Base-by-base conservation (phyloP, 768 basidiomycete genomes). In the Ephemerocybe angulata region DNA sequence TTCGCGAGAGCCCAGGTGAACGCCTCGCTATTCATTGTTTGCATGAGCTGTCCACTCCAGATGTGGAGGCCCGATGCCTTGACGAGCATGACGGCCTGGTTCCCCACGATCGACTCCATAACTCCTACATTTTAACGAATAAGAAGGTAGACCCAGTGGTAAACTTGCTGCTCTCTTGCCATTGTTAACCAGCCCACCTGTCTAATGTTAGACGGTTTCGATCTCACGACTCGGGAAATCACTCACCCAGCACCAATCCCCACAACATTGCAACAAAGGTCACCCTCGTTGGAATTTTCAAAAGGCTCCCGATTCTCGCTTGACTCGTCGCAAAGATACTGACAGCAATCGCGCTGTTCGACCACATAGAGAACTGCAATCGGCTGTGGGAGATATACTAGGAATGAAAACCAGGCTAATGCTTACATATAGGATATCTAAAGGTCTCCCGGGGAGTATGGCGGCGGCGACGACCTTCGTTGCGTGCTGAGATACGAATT, bases 231-330 rank as follows among this genome's bases (percentile, higher is more conserved):
- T 13, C 25, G 35, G 29, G 50, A 19, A 12, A 41, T 38, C 6
- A 58, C 63, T 44, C 50, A 74, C 76, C 84, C 52, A 87, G 71
- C 42, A 87, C 74, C 0, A 85, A 84, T 3, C 84, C 84, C 75
- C 79, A 79, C n/a, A 85, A 71, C 61, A 87, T 86, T 6, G 83
- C 82, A 10, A 81, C 63, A 66, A 87, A 85, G 69, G 85, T 82
- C 35, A 78, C 75, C 13, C 85, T 82, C 22, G 86, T 84, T 25
- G 87, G 85, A 40, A 88, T 78, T 66, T 87, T 86, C 1, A 80
- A 68, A 64, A 84, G 83, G 66, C 88, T 85, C 22, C 84, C 87
- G 60, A 89, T 78, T 70, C 91, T 92, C 57, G 90, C 70, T 63
- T 87, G 84, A 31, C 72, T 70, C 1, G 83, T 80, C 11, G 85